Conservation (phyloP, 306 rosid species). For the Malus asiatica region DNA sequence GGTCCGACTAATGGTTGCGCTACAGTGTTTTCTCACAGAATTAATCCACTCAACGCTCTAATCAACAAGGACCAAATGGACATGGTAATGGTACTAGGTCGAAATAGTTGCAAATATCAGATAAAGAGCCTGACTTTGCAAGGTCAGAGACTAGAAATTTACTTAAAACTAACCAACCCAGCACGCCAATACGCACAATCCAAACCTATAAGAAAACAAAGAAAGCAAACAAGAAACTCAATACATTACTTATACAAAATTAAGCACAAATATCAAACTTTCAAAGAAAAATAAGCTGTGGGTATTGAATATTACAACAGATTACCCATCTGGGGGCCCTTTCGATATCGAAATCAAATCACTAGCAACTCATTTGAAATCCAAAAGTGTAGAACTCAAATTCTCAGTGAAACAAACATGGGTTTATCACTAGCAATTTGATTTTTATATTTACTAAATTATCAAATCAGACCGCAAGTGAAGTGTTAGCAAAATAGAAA, state of each 20-base stretch:
- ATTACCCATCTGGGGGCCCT: not conserved
- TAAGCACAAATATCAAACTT: not conserved
- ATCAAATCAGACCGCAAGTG: no score
- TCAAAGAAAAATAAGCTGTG: no score
- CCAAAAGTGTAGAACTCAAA: not conserved
- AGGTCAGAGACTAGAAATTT: no score
- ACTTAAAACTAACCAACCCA: no score
- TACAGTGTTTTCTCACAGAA: no score
- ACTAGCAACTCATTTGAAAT: not conserved
- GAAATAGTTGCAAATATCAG: not conserved
- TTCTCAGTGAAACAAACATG: not conserved
- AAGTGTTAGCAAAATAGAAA: no score
- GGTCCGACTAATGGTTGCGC: no score
- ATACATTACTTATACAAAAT: not conserved
- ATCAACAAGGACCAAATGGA: no score
- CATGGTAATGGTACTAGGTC: constrained; percentile 18
- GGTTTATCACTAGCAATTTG: not conserved
- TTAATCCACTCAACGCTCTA: no score
- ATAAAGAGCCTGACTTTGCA: not conserved
- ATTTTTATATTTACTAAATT: no score
- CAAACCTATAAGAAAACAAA: not conserved
- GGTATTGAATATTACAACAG: not conserved
- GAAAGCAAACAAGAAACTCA: not conserved
- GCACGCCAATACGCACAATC: no score
- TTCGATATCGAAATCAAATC: no score